Conservation (phyloP, 495 filamentous ascomycete species). For the Venustampulla echinocandica region DNA sequence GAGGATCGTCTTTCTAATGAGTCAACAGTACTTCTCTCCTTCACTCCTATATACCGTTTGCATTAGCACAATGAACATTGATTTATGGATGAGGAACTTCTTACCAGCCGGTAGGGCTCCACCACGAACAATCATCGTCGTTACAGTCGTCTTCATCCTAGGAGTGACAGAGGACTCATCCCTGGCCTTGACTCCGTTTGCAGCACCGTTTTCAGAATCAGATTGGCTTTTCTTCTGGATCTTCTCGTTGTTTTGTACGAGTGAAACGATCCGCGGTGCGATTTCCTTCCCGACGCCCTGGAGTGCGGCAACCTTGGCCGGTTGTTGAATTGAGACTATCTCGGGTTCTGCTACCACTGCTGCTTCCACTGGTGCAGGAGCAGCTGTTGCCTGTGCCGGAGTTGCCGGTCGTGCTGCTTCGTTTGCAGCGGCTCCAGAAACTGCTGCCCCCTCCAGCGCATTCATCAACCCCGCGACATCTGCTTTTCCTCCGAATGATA, state of each 20-base stretch:
- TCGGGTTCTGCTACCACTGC: background rate
- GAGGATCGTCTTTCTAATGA: constrained; percentile 22
- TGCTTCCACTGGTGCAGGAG: constrained; percentile 11
- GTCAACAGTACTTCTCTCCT: constrained; percentile 8
- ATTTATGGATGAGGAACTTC: constrained; percentile 12
- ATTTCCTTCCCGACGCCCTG: constrained; percentile 45
- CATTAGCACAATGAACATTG: background rate
- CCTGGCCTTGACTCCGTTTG: constrained; percentile 35
- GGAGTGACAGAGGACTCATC: constrained; percentile 21
- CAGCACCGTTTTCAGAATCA: constrained; percentile 39
- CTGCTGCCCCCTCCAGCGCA: constrained; percentile 40
- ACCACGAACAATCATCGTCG: constrained; percentile 40
- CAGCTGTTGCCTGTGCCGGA: constrained; percentile 18
- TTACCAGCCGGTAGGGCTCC: constrained; percentile 35
- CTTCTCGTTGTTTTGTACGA: background rate
- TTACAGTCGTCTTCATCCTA: constrained; percentile 33
- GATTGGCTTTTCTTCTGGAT: constrained; percentile 32
- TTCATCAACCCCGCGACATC: constrained; percentile 41
- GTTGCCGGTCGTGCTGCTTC: constrained; percentile 18
- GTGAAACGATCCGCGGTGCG: constrained; percentile 29
- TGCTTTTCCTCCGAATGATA: constrained; percentile 47
- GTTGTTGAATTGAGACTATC: constrained; percentile 17
- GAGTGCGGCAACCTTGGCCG: constrained; percentile 32
- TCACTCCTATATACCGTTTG: constrained; percentile 3
- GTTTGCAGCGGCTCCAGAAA: constrained; percentile 34